These are phyloP conservation scores for Nicotiana obtusifolia DNA, from an alignment of 257 asterid genomes.

Conservation along the genomic window DNA sequence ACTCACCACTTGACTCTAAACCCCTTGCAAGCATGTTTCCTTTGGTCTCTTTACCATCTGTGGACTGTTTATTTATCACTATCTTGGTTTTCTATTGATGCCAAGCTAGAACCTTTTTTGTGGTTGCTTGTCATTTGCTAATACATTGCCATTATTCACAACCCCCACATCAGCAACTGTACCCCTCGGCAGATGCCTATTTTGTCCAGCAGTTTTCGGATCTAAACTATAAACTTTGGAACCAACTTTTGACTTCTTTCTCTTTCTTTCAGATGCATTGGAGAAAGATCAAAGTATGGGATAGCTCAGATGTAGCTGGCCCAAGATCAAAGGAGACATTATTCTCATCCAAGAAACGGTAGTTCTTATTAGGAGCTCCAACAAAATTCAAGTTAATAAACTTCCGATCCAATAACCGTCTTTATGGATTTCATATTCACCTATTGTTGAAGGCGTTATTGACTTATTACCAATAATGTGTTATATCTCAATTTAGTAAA, in stretches of 20 bases:
- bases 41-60: neutral
- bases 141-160: slow-evolving; percentile 22
- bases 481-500: no score
- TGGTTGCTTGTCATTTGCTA: slow-evolving; percentile 27
- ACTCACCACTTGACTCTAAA: slow-evolving; percentile 57
- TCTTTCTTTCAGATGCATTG: slow-evolving; percentile 6
- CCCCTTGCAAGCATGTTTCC: slow-evolving; percentile 55
- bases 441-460: no score
- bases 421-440: no score
- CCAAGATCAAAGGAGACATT: slow-evolving; percentile 23
- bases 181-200: slow-evolving; percentile 13
- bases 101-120: slow-evolving; percentile 1
- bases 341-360: slow-evolving; percentile 18
- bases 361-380: neutral
- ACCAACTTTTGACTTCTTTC: slow-evolving; percentile 15
- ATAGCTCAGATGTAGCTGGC: slow-evolving; percentile 33
- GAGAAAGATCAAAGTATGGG: slow-evolving; percentile 10
- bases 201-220: slow-evolving; percentile 11
- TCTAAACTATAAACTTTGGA: slow-evolving; percentile 21
- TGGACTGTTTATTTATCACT: neutral
- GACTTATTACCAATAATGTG: no score
- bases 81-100: slow-evolving; percentile 10
- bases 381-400: no score
- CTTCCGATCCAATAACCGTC: no score
- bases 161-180: slow-evolving; percentile 29